These are phyloP conservation scores for Drosera capensis DNA, from an alignment of 148 eudicot species.

Conservation along the genomic window DNA sequence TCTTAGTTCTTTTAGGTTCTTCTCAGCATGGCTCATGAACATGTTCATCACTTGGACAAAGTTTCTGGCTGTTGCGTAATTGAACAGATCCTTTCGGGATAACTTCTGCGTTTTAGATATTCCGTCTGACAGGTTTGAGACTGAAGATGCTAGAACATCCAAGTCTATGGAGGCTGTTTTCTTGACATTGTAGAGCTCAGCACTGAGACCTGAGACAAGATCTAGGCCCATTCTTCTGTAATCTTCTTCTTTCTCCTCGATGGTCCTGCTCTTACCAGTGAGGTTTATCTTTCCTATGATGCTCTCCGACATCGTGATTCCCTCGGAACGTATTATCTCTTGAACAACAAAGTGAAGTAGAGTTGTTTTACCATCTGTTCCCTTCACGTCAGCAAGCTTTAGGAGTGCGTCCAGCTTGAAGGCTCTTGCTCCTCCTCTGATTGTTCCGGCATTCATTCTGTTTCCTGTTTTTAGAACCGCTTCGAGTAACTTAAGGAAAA, in stretches of 20 bases:
- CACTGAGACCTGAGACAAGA: constrained; percentile 69
- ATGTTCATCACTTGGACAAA: constrained; percentile 46
- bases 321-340: constrained; percentile 77
- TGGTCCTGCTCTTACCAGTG: constrained; percentile 22
- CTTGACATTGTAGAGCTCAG: constrained; percentile 88
- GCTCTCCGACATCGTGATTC: constrained; percentile 69
- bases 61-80: constrained; percentile 18
- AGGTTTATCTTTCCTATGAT: constrained; percentile 80
- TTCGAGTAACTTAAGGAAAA: constrained; percentile 79
- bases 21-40: constrained; percentile 48
- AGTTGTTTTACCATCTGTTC: constrained; percentile 85
- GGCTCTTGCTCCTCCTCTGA: constrained; percentile 93
- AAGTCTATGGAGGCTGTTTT: constrained; percentile 80
- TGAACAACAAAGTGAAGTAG: constrained; percentile 93
- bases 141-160: constrained; percentile 82
- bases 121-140: constrained; percentile 64
- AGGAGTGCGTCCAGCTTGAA: constrained; percentile 95
- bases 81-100: constrained; percentile 21
- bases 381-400: constrained; percentile 94
- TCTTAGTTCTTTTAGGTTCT: constrained; percentile 43
- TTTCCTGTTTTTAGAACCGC: constrained; percentile 97
- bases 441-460: constrained; percentile 91
- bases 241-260: constrained; percentile 58
- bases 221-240: constrained; percentile 93
- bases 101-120: constrained; percentile 39